Percentiles rank a stretch among this genome's conserved stretches.
phyloP scores from a whole-genome alignment of 768 basidiomycete species.

The Candolleomyces eurysporus region DNA sequence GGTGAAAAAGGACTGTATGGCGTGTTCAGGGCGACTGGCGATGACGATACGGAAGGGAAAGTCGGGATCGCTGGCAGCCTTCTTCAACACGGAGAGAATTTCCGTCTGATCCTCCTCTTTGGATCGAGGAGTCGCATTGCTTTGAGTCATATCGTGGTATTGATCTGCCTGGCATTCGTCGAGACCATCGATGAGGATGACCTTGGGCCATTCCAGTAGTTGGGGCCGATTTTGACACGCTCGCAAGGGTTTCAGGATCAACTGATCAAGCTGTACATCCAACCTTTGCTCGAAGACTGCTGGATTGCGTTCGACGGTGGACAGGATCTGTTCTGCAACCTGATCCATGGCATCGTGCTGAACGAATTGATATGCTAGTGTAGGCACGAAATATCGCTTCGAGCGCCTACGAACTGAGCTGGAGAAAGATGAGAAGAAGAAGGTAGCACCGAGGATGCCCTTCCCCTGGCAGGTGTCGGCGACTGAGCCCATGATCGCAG shows the following conservation, averaged over 20 bases:
- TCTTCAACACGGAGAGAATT: background rate
- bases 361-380: background rate
- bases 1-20: background rate
- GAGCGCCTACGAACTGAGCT: background rate
- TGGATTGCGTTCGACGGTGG: background rate
- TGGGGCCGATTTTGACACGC: background rate
- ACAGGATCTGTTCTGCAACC: background rate
- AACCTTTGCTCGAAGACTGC: background rate
- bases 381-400: background rate
- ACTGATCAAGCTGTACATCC: background rate
- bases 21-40: background rate
- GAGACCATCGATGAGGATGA: background rate
- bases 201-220: background rate
- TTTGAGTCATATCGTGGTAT: background rate
- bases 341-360: background rate
- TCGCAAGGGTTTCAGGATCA: background rate
- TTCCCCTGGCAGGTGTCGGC: slow-evolving; percentile 1
- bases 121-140: background rate
- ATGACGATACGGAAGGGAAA: background rate
- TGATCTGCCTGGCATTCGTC: background rate
- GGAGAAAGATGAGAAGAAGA: slow-evolving; percentile 7
- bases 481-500: slow-evolving; percentile 5
- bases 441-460: slow-evolving; percentile 1
- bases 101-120: background rate
- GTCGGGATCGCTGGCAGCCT: background rate